Conservation (phyloP, 2,329 filamentous ascomycete species). For the Penicillium sclerotigenum region DNA sequence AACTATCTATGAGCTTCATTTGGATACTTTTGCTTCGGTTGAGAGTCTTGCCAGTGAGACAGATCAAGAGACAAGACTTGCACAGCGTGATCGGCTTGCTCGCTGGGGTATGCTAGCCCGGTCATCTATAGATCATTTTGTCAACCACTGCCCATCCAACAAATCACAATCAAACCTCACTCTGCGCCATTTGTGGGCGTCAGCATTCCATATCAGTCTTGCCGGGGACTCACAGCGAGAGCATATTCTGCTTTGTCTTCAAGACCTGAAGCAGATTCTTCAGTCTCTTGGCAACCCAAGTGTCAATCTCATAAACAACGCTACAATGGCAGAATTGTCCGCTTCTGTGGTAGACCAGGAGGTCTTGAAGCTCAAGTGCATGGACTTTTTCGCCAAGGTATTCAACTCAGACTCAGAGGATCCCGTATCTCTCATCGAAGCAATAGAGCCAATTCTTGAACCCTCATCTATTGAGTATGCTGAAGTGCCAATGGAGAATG, state of each 20-base stretch:
- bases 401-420: conserved; percentile 81
- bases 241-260: conserved; percentile 60
- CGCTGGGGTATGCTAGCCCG: conserved; percentile 60
- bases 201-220: conserved; percentile 59
- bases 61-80: conserved; percentile 48
- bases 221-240: conserved; percentile 55
- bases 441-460: conserved; percentile 86
- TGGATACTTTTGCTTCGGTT: conserved; percentile 63
- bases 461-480: conserved; percentile 45
- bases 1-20: conserved; percentile 63
- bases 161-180: conserved; percentile 44
- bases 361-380: conserved; percentile 86
- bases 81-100: conserved; percentile 58
- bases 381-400: conserved; percentile 90
- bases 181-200: conserved; percentile 65
- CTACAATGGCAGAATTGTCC: conserved; percentile 83
- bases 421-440: conserved; percentile 82
- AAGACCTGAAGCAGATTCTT: conserved; percentile 59
- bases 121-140: conserved; percentile 49
- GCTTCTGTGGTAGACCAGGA: conserved; percentile 80
- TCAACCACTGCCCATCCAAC: conserved; percentile 30
- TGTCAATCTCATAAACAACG: conserved; percentile 73
- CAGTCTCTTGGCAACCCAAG: conserved; percentile 47
- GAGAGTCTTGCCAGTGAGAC: conserved; percentile 59
- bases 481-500: conserved; percentile 17